phyloP scores from a whole-genome alignment of 2,329 filamentous ascomycete genomes.

The Cercospora sesami region DNA sequence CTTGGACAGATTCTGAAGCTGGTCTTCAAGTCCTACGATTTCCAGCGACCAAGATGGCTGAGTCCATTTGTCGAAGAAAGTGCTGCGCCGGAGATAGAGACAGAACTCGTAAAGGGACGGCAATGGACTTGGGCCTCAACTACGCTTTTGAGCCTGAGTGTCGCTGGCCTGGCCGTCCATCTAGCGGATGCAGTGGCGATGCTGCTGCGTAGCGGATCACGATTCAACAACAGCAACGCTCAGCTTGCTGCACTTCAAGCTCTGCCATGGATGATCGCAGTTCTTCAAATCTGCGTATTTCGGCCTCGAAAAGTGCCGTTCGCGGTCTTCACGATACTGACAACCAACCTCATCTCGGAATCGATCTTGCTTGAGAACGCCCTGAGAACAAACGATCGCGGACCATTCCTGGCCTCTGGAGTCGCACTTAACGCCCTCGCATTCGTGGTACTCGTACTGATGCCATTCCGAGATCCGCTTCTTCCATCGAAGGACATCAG shows the following conservation, averaged over 20 bases:
- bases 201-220: background rate
- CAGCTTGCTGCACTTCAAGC: conserved; percentile 19
- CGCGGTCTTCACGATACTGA: conserved; percentile 29
- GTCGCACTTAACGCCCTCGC: conserved; percentile 47
- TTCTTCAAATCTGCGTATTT: conserved; percentile 29
- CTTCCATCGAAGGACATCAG: conserved; percentile 60
- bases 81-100: conserved; percentile 22
- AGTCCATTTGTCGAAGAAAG: conserved; percentile 53
- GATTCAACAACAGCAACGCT: background rate
- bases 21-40: conserved; percentile 21
- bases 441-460: conserved; percentile 59
- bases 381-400: conserved; percentile 15
- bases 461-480: conserved; percentile 67
- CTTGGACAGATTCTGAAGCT: conserved; percentile 40
- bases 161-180: conserved; percentile 26
- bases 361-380: conserved; percentile 29
- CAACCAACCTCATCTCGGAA: conserved; percentile 28
- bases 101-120: conserved; percentile 38
- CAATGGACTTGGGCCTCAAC: conserved; percentile 28
- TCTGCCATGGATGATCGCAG: conserved; percentile 31
- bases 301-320: conserved; percentile 35
- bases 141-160: conserved; percentile 25
- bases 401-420: conserved; percentile 20
- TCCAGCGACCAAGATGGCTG: conserved; percentile 52
- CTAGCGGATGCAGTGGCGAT: conserved; percentile 15